phyloP scores from a whole-genome alignment of 306 rosid genomes.

The Rosa lucieae region DNA sequence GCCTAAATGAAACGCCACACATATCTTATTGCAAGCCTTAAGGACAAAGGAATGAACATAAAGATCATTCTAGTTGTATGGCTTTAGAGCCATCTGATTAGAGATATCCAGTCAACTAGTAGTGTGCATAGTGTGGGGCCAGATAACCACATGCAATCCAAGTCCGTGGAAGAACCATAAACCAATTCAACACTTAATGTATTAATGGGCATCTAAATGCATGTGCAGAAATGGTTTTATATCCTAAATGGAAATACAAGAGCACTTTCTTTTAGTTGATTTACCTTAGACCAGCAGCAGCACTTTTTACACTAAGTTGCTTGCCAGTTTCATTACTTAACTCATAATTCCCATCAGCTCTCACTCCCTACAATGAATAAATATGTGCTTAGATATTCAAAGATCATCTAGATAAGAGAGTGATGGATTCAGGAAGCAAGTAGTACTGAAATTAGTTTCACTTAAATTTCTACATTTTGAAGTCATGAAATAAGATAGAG shows the following conservation, averaged over 20 bases:
- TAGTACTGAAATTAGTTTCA: too few relatives aligned
- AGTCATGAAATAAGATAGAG: too few relatives aligned
- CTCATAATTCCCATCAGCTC: constrained; percentile 65
- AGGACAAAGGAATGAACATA: not conserved
- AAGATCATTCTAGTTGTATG: not conserved
- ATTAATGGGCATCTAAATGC: not conserved
- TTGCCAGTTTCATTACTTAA: constrained; percentile 77
- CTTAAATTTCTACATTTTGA: too few relatives aligned
- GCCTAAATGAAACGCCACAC: not conserved
- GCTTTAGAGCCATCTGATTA: not conserved
- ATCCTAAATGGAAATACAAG: not conserved
- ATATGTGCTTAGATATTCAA: not conserved
- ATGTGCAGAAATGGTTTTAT: not conserved
- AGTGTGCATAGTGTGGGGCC: not conserved
- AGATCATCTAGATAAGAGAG: not conserved
- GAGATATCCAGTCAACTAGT: not conserved
- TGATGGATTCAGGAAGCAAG: not conserved
- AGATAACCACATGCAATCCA: not conserved
- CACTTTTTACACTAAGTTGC: constrained; percentile 76
- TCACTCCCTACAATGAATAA: constrained; percentile 61
- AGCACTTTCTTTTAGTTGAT: constrained; percentile 2
- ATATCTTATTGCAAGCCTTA: not conserved
- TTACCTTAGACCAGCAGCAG: constrained; percentile 60
- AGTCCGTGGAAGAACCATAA: not conserved
- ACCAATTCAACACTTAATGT: not conserved